Percentiles rank a stretch among this genome's conserved stretches.
These are phyloP conservation scores for Penicillium carneum DNA, from an alignment of 2,329 filamentous ascomycete genomes.

Conservation along the genomic window DNA sequence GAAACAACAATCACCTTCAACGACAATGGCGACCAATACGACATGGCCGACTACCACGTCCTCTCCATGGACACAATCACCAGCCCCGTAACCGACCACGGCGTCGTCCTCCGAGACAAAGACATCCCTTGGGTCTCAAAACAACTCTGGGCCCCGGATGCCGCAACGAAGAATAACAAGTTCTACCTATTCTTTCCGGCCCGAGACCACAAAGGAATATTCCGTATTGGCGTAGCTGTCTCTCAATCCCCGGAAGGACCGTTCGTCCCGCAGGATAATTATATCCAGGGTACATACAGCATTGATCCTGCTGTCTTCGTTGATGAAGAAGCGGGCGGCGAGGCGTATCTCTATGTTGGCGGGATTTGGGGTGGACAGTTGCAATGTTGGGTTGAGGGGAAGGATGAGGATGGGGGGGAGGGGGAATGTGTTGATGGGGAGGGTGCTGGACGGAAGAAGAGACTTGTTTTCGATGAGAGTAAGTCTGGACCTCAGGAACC, in stretches of 20 bases:
- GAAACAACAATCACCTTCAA: conserved; percentile 77
- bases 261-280: conserved; percentile 69
- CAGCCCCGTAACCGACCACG: conserved; percentile 73
- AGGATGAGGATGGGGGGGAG: conserved; percentile 39
- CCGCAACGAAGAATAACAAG: conserved; percentile 71
- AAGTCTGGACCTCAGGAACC: conserved; percentile 68
- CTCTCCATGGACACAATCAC: conserved; percentile 68
- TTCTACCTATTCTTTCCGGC: conserved; percentile 83
- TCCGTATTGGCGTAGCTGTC: conserved; percentile 76
- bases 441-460: conserved; percentile 34
- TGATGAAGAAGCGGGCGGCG: conserved; percentile 64
- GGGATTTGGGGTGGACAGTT: conserved; percentile 82
- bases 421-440: conserved; percentile 35
- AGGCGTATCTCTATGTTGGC: conserved; percentile 76
- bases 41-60: conserved; percentile 85
- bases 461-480: conserved; percentile 61
- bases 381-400: conserved; percentile 70
- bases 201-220: conserved; percentile 71
- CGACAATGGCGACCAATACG: conserved; percentile 85
- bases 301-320: conserved; percentile 81
- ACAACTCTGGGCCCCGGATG: conserved; percentile 83
- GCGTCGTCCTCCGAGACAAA: conserved; percentile 68
- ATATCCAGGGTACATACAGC: conserved; percentile 73
- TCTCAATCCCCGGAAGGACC: conserved; percentile 71
- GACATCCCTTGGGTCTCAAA: conserved; percentile 79